Base-by-base conservation (phyloP, 345 rosid species). In the Arabidopsis suecica region DNA sequence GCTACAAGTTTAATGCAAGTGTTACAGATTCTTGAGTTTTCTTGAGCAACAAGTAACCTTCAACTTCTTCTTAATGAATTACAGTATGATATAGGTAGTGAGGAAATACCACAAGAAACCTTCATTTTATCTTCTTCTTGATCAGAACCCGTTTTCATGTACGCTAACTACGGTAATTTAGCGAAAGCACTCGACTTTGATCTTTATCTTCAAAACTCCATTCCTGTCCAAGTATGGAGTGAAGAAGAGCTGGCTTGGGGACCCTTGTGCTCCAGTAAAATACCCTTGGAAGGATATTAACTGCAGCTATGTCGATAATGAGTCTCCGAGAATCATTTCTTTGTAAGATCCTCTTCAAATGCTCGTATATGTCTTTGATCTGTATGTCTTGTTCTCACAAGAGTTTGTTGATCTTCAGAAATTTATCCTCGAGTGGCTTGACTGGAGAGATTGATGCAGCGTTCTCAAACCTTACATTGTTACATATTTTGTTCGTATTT, bases 1-100 rank as follows among this genome's bases (percentile, higher is more conserved):
- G 82, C 75, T 89, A 85, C 74, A 83, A 77, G 41, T 89, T 91
- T 83, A 81, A 55, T 68, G 94, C 80, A 86, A 89, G 97, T 85
- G 30, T 42, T 62, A 70, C 71, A 30, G 9, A 47, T 42, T 32
- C 44, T 0, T 1, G 7, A 23, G 48, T 37, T 28, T 51, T 36
- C 71, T 70, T 58, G 38, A 42, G 23, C 1, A 14, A n/a, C 28
- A 53, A 38, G 61, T 38, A 37, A 38, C 9, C 48, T 16, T 16
- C 18, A 16, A 16, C 18, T 16, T 16, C 18, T 16, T 16, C 18
- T 16, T 16, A 16, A 16, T 16, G 18, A 16, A 16, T 16, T 16
- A 16, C 18, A 16, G 18, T 16, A 16, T 16, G 18, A 16, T 16
- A 16, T 16, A 16, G 18, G 18, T 16, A 16, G 18, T 16, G 18